Evolutionary conservation across 345 rosid genomes (phyloP), one percentile per base, ranked within the genome.

Genomic region (Lepidium didymum): DNA sequence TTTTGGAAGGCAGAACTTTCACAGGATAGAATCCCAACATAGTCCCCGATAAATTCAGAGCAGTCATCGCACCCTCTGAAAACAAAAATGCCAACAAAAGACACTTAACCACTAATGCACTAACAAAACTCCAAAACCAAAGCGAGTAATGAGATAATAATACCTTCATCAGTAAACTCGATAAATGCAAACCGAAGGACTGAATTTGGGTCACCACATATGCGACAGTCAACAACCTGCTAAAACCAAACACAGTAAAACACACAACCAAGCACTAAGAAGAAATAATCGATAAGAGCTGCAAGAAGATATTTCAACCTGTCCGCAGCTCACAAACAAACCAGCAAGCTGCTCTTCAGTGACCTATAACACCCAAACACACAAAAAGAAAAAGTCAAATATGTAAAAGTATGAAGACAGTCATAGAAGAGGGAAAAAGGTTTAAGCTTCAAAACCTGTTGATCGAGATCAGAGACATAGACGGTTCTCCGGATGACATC

Each of bases 341-440:
- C 88, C 88, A 45, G 95, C 98, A 74, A 92, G 98, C 83, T 92
- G 98, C 81, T 92, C 98, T 79, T 92, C 98, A 36, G 98, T 92
- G 68, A 92, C 96, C 98, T 92, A 58, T 7, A 44, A 41, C 38
- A 46, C 64, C 67, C 61, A 59, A 72, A 41, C 41, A 44, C 50
- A 58, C 62, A 31, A 3, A 40, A n/a, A 37, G 16, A 45, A 57
- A 63, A n/a, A 14, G 16, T 36, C 38, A 36, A 67, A 47, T 46
- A 74, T 33, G 4, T 10, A 55, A 8, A 44, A 45, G 54, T 47
- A 47, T 14, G 34, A 58, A 19, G 15, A 16, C 21, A 68, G 51
- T 38, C 62, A 10, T 0, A 25, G 13, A 41, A 47, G 10, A 37
- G 41, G 42, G 6, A 40, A 21, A 56, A 62, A 62, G 43, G 31